Conservation (phyloP, 345 rosid species). For the Aegle marmelos region DNA sequence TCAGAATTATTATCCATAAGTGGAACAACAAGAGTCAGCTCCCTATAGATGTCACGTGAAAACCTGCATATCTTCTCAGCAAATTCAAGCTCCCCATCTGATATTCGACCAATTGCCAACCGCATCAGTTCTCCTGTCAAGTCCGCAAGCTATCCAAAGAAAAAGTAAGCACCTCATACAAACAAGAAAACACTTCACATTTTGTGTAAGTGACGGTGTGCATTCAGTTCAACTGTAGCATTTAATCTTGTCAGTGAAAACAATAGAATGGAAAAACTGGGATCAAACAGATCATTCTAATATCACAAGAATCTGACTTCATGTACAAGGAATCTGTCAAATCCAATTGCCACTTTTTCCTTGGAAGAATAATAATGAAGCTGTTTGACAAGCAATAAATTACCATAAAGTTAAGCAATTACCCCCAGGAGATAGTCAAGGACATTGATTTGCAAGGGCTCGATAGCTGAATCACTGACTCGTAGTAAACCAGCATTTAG, state of each 20-base stretch:
- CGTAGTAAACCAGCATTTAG: constrained; percentile 63
- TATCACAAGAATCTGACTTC: neutral
- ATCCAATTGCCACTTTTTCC: neutral
- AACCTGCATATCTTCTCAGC: constrained; percentile 76
- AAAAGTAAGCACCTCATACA: constrained; percentile 2
- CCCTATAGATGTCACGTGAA: constrained; percentile 78
- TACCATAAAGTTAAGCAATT: constrained; percentile 21
- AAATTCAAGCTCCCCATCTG: constrained; percentile 82
- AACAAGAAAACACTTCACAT: neutral
- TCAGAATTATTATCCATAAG: constrained; percentile 76
- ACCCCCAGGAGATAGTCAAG: constrained; percentile 97
- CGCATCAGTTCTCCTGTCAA: constrained; percentile 98
- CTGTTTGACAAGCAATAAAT: neutral
- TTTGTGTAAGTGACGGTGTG: neutral
- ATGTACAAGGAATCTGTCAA: neutral
- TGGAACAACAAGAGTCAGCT: constrained; percentile 73
- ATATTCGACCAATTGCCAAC: constrained; percentile 86
- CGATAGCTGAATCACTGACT: constrained; percentile 61
- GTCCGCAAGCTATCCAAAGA: constrained; percentile 72
- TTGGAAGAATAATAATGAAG: neutral
- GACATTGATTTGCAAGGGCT: constrained; percentile 79
- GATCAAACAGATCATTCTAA: neutral
- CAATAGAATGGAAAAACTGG: neutral
- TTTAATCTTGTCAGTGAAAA: neutral
- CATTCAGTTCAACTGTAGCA: neutral